Conservation (phyloP, 495 filamentous ascomycete species). For the Zalerion maritima region DNA sequence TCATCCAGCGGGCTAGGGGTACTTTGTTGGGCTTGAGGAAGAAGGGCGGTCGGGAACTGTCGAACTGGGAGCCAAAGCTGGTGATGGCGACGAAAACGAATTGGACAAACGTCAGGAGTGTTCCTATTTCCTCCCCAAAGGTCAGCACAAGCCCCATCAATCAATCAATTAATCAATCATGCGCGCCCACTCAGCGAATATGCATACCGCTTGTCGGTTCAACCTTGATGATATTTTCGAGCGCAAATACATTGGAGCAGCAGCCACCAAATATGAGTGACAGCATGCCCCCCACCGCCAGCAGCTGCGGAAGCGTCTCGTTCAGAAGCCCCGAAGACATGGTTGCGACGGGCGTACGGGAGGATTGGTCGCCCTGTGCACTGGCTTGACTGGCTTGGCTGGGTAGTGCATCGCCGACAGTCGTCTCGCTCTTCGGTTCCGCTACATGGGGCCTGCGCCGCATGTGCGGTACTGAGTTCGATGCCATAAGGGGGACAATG, state of each 20-base stretch:
- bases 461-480: too few relatives aligned
- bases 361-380: too few relatives aligned
- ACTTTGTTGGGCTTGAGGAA: slow-evolving; percentile 67
- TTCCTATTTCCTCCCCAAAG: too few relatives aligned
- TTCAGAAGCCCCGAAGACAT: too few relatives aligned
- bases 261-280: slow-evolving; percentile 91
- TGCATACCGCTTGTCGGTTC: slow-evolving; percentile 46
- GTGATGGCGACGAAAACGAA: slow-evolving; percentile 74
- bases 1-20: slow-evolving; percentile 68
- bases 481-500: too few relatives aligned
- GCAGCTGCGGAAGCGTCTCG: slow-evolving; percentile 52
- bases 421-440: too few relatives aligned
- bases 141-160: too few relatives aligned
- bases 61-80: slow-evolving; percentile 57
- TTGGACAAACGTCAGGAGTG: slow-evolving; percentile 86
- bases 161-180: too few relatives aligned
- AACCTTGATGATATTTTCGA: slow-evolving; percentile 89
- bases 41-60: slow-evolving; percentile 40
- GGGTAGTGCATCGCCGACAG: too few relatives aligned
- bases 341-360: too few relatives aligned
- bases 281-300: slow-evolving; percentile 56
- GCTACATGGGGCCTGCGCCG: too few relatives aligned
- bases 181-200: not conserved
- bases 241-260: slow-evolving; percentile 94
- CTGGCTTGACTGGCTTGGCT: too few relatives aligned